These are phyloP conservation scores for Wickerhamiella siamensis DNA, from an alignment of 805 yeast species.

Conservation along the genomic window DNA sequence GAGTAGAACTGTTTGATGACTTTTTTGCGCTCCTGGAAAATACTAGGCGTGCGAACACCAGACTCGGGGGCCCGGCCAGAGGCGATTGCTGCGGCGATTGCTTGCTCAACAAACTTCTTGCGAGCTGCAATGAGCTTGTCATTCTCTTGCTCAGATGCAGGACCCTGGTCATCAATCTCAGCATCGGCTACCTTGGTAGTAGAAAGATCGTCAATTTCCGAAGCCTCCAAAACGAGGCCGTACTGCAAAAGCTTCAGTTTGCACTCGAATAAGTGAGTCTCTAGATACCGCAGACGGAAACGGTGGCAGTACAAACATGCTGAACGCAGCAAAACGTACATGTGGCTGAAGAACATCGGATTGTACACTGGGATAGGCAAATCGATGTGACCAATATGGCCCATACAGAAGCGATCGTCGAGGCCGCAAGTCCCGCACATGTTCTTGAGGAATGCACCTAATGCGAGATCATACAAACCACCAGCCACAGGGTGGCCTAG, in stretches of 20 bases:
- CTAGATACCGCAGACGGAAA: slow-evolving; percentile 55
- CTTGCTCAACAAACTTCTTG: slow-evolving; percentile 52
- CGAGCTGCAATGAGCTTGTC: slow-evolving; percentile 38
- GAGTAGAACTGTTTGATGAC: slow-evolving; percentile 61
- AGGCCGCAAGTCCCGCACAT: slow-evolving; percentile 92
- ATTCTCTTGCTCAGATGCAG: slow-evolving; percentile 17
- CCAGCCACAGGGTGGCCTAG: slow-evolving; percentile 90
- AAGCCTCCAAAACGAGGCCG: slow-evolving; percentile 70
- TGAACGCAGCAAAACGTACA: slow-evolving; percentile 70
- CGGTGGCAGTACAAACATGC: slow-evolving; percentile 84
- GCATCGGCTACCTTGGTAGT: slow-evolving; percentile 17
- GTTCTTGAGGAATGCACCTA: slow-evolving; percentile 85
- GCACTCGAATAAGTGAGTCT: slow-evolving; percentile 63
- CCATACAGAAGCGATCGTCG: slow-evolving; percentile 90
- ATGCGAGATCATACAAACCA: slow-evolving; percentile 86
- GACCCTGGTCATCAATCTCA: slow-evolving; percentile 30
- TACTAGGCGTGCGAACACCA: slow-evolving; percentile 72
- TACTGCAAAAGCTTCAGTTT: slow-evolving; percentile 71
- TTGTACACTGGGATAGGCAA: slow-evolving; percentile 91
- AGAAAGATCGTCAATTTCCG: slow-evolving; percentile 52
- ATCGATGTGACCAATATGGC: slow-evolving; percentile 96
- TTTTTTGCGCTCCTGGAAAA: slow-evolving; percentile 72
- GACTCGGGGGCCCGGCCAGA: slow-evolving; percentile 55
- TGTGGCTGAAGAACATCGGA: slow-evolving; percentile 84
- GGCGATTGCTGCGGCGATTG: slow-evolving; percentile 57